Evolutionary conservation across 176 grass and related monocot genomes (phyloP).

Genomic region (Aegilops speltoides): DNA sequence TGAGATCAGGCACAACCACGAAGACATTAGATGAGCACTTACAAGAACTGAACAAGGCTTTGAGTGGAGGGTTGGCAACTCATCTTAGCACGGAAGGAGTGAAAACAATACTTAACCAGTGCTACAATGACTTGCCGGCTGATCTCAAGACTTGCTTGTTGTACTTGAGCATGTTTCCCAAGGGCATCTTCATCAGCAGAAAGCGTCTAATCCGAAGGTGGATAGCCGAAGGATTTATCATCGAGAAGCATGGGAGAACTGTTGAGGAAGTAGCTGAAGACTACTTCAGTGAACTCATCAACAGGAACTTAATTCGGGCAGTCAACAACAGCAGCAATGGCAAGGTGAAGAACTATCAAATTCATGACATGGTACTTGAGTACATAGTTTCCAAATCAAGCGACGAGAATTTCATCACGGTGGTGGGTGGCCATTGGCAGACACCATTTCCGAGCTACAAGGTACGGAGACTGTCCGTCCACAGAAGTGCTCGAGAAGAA

Average conservation of each 20-base stretch:
- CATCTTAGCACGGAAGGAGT: neutral
- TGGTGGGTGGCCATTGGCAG: constrained; percentile 24
- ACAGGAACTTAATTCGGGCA: constrained; percentile 14
- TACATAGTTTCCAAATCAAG: constrained; percentile 25
- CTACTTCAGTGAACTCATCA: constrained; percentile 24
- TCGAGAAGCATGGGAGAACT: constrained; percentile 1
- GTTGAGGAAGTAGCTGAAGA: constrained; percentile 16
- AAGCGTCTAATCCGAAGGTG: constrained; percentile 23
- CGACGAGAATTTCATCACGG: constrained; percentile 28
- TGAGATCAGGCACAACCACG: neutral
- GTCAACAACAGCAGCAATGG: neutral
- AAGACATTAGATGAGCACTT: neutral
- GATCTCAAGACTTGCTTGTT: neutral
- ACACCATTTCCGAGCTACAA: constrained; percentile 8
- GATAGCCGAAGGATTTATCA: constrained; percentile 27
- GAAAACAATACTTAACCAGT: neutral
- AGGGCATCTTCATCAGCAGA: neutral
- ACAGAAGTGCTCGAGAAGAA: neutral
- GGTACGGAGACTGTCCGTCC: neutral
- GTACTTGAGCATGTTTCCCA: neutral
- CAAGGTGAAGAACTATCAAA: constrained; percentile 29
- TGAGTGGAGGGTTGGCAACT: neutral
- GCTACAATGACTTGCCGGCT: neutral
- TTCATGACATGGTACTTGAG: constrained; percentile 43
- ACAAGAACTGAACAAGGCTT: neutral